phyloP scores from a whole-genome alignment of 257 asterid genomes.

The Ballota nigra region DNA sequence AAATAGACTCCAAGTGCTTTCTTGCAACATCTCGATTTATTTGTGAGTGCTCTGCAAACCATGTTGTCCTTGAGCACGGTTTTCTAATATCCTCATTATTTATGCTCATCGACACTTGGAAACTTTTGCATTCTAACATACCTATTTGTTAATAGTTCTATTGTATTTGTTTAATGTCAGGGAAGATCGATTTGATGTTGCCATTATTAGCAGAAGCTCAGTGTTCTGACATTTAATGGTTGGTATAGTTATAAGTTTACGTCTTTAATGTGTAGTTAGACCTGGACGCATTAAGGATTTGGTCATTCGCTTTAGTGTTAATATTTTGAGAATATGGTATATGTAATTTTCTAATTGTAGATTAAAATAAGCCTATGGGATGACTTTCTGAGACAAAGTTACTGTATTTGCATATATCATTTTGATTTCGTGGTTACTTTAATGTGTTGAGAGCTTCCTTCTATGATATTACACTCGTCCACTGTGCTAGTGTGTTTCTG shows the following conservation, averaged over 20 bases:
- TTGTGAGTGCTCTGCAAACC: constrained; percentile 26
- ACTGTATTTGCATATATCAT: not conserved
- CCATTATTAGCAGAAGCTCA: constrained; percentile 16
- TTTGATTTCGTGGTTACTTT: not conserved
- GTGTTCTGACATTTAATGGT: constrained; percentile 20
- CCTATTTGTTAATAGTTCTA: not conserved
- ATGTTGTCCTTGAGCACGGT: not conserved
- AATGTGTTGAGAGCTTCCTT: not conserved
- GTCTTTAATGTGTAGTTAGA: no score
- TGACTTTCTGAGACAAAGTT: not conserved
- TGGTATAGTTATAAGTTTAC: not conserved
- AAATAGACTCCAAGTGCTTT: constrained; percentile 29
- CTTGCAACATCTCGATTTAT: constrained; percentile 21
- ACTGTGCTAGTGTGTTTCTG: no score
- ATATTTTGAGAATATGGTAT: constrained; percentile 4
- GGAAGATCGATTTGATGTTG: constrained; percentile 14
- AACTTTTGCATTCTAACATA: not conserved
- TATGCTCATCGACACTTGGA: not conserved
- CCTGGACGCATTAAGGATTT: not conserved
- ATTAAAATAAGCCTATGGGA: not conserved
- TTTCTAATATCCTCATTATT: not conserved
- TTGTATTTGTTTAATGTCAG: not conserved
- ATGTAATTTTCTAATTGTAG: constrained; percentile 2
- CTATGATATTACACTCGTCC: not conserved
- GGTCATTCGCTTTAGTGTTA: constrained; percentile 14